phyloP scores from a whole-genome alignment of 176 grass and related monocot species.

The Luzula sylvatica region DNA sequence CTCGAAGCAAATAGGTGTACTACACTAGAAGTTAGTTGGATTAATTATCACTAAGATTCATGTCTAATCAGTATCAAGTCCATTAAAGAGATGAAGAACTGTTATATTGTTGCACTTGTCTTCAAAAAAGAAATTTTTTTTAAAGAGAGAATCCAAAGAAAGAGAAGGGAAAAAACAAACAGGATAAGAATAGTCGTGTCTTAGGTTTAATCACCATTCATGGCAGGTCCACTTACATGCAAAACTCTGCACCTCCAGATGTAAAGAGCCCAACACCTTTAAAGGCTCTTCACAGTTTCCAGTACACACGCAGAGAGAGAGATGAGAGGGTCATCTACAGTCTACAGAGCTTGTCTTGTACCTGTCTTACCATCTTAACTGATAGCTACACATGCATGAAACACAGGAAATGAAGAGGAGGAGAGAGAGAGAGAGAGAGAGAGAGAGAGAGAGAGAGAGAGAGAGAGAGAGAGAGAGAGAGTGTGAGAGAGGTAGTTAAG shows the following conservation, averaged over 20 bases:
- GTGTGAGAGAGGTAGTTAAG: constrained; percentile 90
- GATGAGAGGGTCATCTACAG: constrained; percentile 58
- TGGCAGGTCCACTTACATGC: constrained; percentile 64
- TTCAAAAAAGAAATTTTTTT: background rate
- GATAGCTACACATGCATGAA: constrained; percentile 87
- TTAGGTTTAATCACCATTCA: constrained; percentile 22
- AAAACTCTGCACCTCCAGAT: constrained; percentile 79
- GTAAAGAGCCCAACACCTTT: constrained; percentile 99
- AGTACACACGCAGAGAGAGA: constrained; percentile 30
- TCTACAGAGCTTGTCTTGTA: constrained; percentile 80
- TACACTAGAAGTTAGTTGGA: no score
- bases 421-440: constrained; percentile 16
- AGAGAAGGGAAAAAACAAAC: constrained; percentile 18
- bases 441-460: constrained; percentile 3
- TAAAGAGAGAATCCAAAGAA: background rate
- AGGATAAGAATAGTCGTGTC: constrained; percentile 16
- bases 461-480: constrained; percentile 20
- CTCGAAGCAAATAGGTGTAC: no score
- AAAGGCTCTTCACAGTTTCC: constrained; percentile 61
- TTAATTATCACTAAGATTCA: no score
- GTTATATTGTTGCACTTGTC: no score
- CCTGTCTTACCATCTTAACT: constrained; percentile 38
- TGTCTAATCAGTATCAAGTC: no score
- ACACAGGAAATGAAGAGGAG: constrained; percentile 60
- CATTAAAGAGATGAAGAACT: no score